A percentile compares a stretch with the other conserved stretches of the same genome.
These are phyloP conservation scores for Lactifluus echinatus DNA, from an alignment of 768 basidiomycete genomes.

Conservation along the genomic window DNA sequence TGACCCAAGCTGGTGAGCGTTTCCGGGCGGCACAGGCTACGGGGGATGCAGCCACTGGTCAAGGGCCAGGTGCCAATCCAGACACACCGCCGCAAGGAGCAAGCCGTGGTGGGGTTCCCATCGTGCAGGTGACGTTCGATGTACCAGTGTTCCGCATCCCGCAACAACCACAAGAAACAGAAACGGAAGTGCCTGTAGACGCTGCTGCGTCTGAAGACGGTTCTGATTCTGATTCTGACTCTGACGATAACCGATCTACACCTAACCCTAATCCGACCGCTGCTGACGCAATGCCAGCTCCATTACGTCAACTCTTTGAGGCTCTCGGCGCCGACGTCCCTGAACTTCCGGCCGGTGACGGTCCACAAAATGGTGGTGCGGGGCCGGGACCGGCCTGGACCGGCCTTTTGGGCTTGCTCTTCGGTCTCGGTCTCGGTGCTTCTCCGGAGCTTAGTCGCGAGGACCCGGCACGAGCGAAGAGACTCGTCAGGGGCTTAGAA, in stretches of 20 bases:
- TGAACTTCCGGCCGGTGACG: not conserved
- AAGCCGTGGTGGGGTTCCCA: not conserved
- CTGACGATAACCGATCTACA: not conserved
- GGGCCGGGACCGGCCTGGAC: constrained; percentile 9
- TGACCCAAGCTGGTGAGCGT: constrained; percentile 13
- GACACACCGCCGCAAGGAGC: not conserved
- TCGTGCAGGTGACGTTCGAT: constrained; percentile 13
- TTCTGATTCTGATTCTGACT: too few relatives aligned
- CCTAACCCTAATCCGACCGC: not conserved
- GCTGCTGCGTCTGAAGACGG: too few relatives aligned
- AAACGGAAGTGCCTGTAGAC: not conserved
- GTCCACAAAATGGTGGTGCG: constrained; percentile 8
- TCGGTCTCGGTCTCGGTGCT: constrained; percentile 9
- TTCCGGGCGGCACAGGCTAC: constrained; percentile 4
- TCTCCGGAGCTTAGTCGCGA: constrained; percentile 36
- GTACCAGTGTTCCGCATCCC: constrained; percentile 14
- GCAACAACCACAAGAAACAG: not conserved
- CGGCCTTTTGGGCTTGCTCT: constrained; percentile 13
- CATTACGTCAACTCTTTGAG: constrained; percentile 8
- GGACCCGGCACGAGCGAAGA: constrained; percentile 59
- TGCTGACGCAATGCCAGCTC: not conserved
- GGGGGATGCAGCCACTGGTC: not conserved
- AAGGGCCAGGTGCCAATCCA: not conserved
- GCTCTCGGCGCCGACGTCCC: not conserved
- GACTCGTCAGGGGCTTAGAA: constrained; percentile 54